Percentiles rank a stretch among this genome's conserved stretches.
Conservation (phyloP, 768 basidiomycete genomes). For the Trametes maxima region DNA sequence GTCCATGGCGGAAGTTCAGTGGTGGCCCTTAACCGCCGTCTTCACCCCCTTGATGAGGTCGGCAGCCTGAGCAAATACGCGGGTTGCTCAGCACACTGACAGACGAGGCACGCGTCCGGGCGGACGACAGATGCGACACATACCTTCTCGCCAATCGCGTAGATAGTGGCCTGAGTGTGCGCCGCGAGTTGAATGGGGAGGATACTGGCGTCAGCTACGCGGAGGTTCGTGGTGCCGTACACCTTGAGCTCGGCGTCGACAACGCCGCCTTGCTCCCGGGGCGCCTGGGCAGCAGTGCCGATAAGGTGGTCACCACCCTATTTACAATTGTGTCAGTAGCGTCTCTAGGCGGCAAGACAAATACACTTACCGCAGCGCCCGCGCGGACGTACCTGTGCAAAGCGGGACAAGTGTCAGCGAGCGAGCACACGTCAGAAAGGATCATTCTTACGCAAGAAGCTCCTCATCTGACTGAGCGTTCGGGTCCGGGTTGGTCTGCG, state of each 20-base stretch:
- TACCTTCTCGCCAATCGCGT: conserved; percentile 14
- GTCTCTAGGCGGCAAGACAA: not conserved
- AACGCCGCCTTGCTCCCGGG: not conserved
- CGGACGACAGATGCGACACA: not conserved
- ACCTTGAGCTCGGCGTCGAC: conserved; percentile 14
- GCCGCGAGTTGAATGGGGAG: conserved; percentile 11
- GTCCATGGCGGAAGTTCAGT: no score
- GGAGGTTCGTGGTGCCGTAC: conserved; percentile 22
- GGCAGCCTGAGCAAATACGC: not conserved
- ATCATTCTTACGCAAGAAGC: not conserved
- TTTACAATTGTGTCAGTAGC: not conserved
- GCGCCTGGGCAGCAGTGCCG: not conserved
- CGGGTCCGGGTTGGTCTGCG: not conserved
- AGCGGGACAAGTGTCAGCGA: not conserved
- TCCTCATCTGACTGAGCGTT: not conserved
- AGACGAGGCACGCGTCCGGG: not conserved
- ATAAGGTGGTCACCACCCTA: not conserved
- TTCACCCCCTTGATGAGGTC: not conserved
- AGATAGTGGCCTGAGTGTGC: conserved; percentile 15
- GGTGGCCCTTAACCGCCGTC: no score
- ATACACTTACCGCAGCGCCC: not conserved
- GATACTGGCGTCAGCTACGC: conserved; percentile 19
- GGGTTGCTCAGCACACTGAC: no score
- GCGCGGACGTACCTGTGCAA: not conserved
- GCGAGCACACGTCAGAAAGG: not conserved